phyloP scores from a whole-genome alignment of 805 yeast species.

The Metschnikowia rubicola region DNA sequence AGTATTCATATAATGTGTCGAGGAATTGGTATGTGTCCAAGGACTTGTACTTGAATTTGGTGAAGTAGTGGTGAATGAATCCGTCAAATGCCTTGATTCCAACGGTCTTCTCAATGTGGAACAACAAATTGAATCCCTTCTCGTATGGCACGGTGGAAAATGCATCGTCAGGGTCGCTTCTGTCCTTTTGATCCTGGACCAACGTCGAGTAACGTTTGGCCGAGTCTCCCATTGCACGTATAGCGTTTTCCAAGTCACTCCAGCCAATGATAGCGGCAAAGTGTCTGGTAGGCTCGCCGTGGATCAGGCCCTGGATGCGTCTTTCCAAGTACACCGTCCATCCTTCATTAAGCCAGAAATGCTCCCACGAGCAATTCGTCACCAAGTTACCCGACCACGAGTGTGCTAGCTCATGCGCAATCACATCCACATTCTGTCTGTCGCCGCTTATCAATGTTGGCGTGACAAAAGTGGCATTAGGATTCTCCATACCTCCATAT shows the following conservation, averaged over 20 bases:
- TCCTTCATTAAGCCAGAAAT: constrained; percentile 93
- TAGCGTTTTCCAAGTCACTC: constrained; percentile 70
- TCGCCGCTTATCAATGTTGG: constrained; percentile 86
- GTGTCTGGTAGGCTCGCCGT: constrained; percentile 75
- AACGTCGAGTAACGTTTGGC: constrained; percentile 55
- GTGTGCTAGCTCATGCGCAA: constrained; percentile 91
- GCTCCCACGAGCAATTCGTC: constrained; percentile 89
- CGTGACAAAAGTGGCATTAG: constrained; percentile 85
- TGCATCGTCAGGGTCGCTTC: constrained; percentile 84
- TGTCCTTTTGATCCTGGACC: constrained; percentile 66
- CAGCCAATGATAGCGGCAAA: constrained; percentile 86
- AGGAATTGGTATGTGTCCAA: constrained; percentile 80
- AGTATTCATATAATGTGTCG: constrained; percentile 70
- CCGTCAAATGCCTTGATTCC: constrained; percentile 67
- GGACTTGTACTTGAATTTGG: constrained; percentile 62
- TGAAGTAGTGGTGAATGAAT: constrained; percentile 75
- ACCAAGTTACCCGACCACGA: constrained; percentile 92
- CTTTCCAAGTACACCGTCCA: constrained; percentile 94
- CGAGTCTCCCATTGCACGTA: constrained; percentile 58
- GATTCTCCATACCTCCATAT: constrained; percentile 95
- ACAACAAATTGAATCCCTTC: constrained; percentile 79
- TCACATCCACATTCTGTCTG: constrained; percentile 79
- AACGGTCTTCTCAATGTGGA: constrained; percentile 63
- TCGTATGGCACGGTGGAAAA: constrained; percentile 88
- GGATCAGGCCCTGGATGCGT: constrained; percentile 71